Evolutionary conservation across 1,284 basidiomycete species (phyloP).

Genomic region (Grifola frondosa): DNA sequence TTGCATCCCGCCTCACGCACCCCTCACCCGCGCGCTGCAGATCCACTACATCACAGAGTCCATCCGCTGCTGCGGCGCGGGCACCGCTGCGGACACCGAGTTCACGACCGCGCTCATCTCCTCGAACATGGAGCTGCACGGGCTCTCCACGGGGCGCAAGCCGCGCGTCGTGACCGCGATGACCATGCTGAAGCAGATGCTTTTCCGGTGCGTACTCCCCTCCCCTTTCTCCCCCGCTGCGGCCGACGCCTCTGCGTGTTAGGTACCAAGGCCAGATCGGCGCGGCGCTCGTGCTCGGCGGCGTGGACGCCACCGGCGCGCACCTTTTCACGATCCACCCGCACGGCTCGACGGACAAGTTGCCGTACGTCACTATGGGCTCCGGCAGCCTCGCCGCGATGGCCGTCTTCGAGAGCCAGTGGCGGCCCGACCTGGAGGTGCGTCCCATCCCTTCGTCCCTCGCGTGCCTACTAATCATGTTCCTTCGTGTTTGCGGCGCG

Average conservation of each 20-base stretch:
- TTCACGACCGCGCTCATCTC: constrained; percentile 93
- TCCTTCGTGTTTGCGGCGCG: background rate
- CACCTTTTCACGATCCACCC: constrained; percentile 97
- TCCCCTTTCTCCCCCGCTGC: constrained; percentile 10
- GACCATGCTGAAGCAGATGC: constrained; percentile 94
- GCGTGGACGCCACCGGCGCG: constrained; percentile 90
- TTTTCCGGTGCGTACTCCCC: constrained; percentile 60
- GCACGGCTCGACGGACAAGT: constrained; percentile 97
- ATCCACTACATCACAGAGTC: constrained; percentile 96
- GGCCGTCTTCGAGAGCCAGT: constrained; percentile 93
- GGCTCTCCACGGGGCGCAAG: constrained; percentile 81
- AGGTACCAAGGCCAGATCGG: constrained; percentile 95
- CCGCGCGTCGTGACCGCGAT: constrained; percentile 94
- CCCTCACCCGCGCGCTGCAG: constrained; percentile 45
- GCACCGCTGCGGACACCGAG: constrained; percentile 97
- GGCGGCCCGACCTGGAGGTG: constrained; percentile 84
- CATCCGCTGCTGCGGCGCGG: constrained; percentile 98
- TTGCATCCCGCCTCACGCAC: background rate
- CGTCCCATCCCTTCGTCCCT: constrained; percentile 20
- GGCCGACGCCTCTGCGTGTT: background rate
- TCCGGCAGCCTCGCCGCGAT: constrained; percentile 96
- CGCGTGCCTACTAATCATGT: constrained; percentile 3
- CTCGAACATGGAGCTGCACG: constrained; percentile 90
- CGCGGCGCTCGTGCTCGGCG: constrained; percentile 96
- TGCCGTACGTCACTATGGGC: constrained; percentile 99